phyloP scores from a whole-genome alignment of 1,284 basidiomycete species.

The Spongispora temasekensis region DNA sequence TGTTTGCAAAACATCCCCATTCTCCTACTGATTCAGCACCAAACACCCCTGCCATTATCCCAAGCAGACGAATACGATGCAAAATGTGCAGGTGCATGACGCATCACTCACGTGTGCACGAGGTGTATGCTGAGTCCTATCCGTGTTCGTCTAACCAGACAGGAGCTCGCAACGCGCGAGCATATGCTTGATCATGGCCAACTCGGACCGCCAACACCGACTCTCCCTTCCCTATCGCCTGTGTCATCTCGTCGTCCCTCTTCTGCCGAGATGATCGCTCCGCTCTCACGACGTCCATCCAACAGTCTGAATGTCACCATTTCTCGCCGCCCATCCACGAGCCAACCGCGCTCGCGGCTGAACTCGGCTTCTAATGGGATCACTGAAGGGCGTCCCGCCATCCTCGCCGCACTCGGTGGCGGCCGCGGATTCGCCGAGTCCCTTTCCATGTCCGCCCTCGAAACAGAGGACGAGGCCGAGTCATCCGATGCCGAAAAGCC shows the following conservation, averaged over 20 bases:
- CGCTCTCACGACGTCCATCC: conserved; percentile 31
- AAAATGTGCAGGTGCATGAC: conserved; percentile 80
- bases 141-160: conserved; percentile 41
- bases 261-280: conserved; percentile 21
- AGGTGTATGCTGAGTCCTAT: background rate
- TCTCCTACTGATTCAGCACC: conserved; percentile 65
- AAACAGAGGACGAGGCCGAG: conserved; percentile 37
- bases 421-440: conserved; percentile 40
- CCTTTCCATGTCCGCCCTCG: conserved; percentile 45
- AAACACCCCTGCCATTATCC: conserved; percentile 51
- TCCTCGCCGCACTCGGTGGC: conserved; percentile 31
- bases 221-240: conserved; percentile 45
- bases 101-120: background rate
- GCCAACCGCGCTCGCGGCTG: conserved; percentile 23
- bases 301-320: conserved; percentile 32
- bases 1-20: conserved; percentile 75
- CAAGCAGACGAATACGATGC: conserved; percentile 77
- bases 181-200: conserved; percentile 92
- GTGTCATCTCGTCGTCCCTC: conserved; percentile 53
- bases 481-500: conserved; percentile 12
- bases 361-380: conserved; percentile 22
- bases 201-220: conserved; percentile 65
- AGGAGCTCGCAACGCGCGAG: conserved; percentile 84
- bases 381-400: conserved; percentile 23
- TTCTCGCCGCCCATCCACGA: conserved; percentile 29